Conservation (phyloP, 805 yeast genomes). For the Pachysolen tannophilus region DNA sequence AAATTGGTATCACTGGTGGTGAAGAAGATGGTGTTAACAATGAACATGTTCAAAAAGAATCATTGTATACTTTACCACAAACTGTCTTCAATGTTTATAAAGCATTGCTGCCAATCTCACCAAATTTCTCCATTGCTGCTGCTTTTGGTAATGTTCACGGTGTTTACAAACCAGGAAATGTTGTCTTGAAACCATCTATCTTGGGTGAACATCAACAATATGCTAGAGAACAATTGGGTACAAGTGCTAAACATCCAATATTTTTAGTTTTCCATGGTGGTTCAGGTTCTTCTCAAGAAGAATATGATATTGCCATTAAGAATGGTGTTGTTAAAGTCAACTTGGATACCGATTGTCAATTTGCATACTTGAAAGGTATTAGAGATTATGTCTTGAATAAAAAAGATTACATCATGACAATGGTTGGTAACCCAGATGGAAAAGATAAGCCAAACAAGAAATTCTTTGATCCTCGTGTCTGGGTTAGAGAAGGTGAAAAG, state of each 20-base stretch:
- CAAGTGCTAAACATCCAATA: slow-evolving; percentile 59
- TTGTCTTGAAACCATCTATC: slow-evolving; percentile 82
- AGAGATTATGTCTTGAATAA: slow-evolving; percentile 94
- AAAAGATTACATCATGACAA: slow-evolving; percentile 86
- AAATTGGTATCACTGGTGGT: slow-evolving; percentile 99
- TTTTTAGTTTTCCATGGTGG: slow-evolving; percentile 99
- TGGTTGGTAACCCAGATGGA: slow-evolving; percentile 99
- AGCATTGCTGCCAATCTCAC: slow-evolving; percentile 84
- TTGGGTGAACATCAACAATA: slow-evolving; percentile 93
- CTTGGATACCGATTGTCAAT: slow-evolving; percentile 98
- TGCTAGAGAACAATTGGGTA: slow-evolving; percentile 61
- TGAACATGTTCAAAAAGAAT: slow-evolving; percentile 81
- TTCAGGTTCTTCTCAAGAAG: slow-evolving; percentile 91
- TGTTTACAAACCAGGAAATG: slow-evolving; percentile 99
- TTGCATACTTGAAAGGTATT: slow-evolving; percentile 93
- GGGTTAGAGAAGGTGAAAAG: slow-evolving; percentile 99
- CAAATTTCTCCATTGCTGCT: slow-evolving; percentile 99
- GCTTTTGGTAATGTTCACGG: slow-evolving; percentile 99
- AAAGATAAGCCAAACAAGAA: slow-evolving; percentile 99
- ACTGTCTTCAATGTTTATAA: slow-evolving; percentile 88
- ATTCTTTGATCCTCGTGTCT: slow-evolving; percentile 99
- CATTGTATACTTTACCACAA: slow-evolving; percentile 91
- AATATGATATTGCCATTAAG: slow-evolving; percentile 84
- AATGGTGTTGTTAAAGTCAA: slow-evolving; percentile 98
- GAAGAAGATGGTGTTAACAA: slow-evolving; percentile 99